Evolutionary conservation across 768 basidiomycete species (phyloP).

Genomic region (Xerocomellus amylosporus): DNA sequence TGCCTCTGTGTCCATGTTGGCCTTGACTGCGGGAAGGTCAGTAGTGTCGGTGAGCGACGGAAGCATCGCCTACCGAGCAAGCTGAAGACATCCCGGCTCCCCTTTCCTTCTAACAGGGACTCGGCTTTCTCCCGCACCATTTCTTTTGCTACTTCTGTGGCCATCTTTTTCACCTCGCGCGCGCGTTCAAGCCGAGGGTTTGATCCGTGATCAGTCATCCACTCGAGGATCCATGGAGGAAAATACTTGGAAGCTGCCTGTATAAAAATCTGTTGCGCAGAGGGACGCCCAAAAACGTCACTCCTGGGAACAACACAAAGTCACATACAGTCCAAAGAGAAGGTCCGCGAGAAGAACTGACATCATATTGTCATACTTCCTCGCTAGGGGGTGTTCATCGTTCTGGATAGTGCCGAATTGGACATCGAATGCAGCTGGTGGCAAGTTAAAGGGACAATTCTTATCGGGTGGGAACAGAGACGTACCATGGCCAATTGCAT

Average conservation of each 20-base stretch:
- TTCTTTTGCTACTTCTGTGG: conserved; percentile 11
- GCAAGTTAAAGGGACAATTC: background rate
- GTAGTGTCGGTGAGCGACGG: background rate
- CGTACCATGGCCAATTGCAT: conserved; percentile 50
- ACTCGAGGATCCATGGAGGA: conserved; percentile 29
- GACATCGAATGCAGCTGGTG: conserved; percentile 48
- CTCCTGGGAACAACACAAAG: conserved; percentile 18
- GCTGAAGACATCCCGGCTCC: conserved; percentile 22
- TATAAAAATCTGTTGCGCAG: conserved; percentile 17
- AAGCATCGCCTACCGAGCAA: conserved; percentile 36
- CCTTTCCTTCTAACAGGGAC: conserved; percentile 13
- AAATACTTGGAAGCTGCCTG: conserved; percentile 13
- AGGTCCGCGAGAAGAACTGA: conserved; percentile 1
- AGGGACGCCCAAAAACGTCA: conserved; percentile 19
- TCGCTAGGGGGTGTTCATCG: conserved; percentile 10
- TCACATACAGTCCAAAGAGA: conserved; percentile 3
- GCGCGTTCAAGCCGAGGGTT: conserved; percentile 19
- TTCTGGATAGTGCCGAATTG: conserved; percentile 34
- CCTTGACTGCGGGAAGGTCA: conserved; percentile 18
- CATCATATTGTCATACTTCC: conserved; percentile 10
- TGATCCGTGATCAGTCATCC: conserved; percentile 30
- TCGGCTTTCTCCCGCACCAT: conserved; percentile 20
- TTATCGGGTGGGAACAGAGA: background rate
- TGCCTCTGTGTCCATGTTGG: conserved; percentile 27
- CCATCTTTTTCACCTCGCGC: conserved; percentile 7